Conservation (phyloP, 192 early-diverging fungal genomes). For the Backusella morwellensis region DNA sequence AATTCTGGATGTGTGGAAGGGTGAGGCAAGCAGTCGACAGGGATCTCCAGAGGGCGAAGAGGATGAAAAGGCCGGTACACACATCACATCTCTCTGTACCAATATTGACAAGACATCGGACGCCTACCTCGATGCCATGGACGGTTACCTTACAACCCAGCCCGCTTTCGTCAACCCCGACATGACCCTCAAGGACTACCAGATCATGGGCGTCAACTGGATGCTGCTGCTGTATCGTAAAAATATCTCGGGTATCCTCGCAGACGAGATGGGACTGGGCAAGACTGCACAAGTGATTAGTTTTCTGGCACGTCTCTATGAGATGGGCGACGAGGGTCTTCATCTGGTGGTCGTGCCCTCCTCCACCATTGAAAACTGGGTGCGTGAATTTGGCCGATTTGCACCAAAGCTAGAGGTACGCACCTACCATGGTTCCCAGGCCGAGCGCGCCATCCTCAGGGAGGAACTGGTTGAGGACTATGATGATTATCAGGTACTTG, state of each 20-base stretch:
- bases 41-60: constrained; percentile 18
- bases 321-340: constrained; percentile 54
- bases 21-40: background rate
- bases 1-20: constrained; percentile 51
- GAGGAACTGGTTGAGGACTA: constrained; percentile 48
- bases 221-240: constrained; percentile 70
- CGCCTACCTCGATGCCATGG: constrained; percentile 26
- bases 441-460: constrained; percentile 54
- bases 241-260: constrained; percentile 73
- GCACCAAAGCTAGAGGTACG: constrained; percentile 57
- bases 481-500: constrained; percentile 57
- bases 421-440: constrained; percentile 58
- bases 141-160: constrained; percentile 54
- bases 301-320: constrained; percentile 63
- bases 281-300: constrained; percentile 92
- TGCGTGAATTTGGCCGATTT: constrained; percentile 78
- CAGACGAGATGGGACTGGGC: constrained; percentile 87
- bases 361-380: constrained; percentile 88
- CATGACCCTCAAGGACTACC: constrained; percentile 77
- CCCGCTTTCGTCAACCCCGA: constrained; percentile 56
- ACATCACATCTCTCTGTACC: constrained; percentile 22
- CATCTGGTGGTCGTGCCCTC: constrained; percentile 84
- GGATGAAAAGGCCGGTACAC: constrained; percentile 43
- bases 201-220: constrained; percentile 89
- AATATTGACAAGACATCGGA: constrained; percentile 15